These are phyloP conservation scores for Petrea volubilis DNA, from an alignment of 257 asterid species.

Conservation along the genomic window DNA sequence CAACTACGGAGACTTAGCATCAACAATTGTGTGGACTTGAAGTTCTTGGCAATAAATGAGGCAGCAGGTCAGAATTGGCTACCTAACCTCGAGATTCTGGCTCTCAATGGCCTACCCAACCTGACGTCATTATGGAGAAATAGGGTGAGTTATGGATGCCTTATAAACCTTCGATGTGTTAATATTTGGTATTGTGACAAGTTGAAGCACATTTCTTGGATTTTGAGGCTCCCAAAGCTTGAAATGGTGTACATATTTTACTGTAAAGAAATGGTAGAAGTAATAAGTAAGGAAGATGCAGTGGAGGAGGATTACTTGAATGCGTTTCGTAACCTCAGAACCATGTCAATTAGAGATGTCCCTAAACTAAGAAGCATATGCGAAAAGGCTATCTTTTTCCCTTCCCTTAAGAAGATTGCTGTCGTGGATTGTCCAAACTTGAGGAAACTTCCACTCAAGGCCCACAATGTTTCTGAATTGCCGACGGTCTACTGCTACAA, in stretches of 20 bases:
- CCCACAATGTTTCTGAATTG: conserved; percentile 39
- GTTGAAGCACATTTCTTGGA: conserved; percentile 49
- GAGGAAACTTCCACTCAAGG: conserved; percentile 49
- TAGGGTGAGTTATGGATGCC: conserved; percentile 29
- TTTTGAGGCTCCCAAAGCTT: conserved; percentile 44
- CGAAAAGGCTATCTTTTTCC: conserved; percentile 34
- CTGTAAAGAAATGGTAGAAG: conserved; percentile 47
- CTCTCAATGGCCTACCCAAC: conserved; percentile 49
- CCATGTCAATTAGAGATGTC: conserved; percentile 43
- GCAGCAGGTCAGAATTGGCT: conserved; percentile 42
- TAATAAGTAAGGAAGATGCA: conserved; percentile 31
- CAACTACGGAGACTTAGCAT: conserved; percentile 47
- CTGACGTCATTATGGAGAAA: conserved; percentile 45
- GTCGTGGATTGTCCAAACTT: conserved; percentile 49
- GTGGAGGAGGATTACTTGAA: conserved; percentile 32
- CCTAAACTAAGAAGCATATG: conserved; percentile 44
- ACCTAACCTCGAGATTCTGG: conserved; percentile 49
- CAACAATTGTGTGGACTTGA: conserved; percentile 41
- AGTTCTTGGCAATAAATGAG: conserved; percentile 33
- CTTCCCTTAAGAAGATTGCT: conserved; percentile 47
- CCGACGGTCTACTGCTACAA: conserved; percentile 48
- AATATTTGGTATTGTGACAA: conserved; percentile 49
- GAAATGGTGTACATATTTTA: conserved; percentile 46
- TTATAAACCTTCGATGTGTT: conserved; percentile 40
- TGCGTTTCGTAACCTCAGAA: conserved; percentile 39